Base-by-base conservation (phyloP, 768 basidiomycete species). In the Pisolithus microcarpus region DNA sequence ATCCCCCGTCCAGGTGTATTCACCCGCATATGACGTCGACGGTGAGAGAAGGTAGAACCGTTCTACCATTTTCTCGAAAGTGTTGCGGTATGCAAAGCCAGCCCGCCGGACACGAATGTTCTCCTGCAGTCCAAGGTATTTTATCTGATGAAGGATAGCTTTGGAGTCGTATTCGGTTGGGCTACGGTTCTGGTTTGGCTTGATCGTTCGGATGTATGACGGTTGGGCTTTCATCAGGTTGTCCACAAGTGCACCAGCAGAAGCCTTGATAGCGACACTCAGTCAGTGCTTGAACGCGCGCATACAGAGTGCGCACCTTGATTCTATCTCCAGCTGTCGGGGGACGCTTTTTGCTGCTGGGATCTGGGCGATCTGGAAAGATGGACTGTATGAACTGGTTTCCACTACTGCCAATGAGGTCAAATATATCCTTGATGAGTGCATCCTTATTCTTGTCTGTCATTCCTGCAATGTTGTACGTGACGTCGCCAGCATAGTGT, bases 361-460 rank as follows among this genome's bases (percentile, higher is more conserved):
- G 91, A 64, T 99, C 96, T 1, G 92, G 89, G 13, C 93, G 82
- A 58, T 98, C 95, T 1, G 90, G 87, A 76, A 99, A 99, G 4
- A 99, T 66, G 0, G 74, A 74, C 62, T 93, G 91, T 53, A 99
- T 62, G 76, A 98, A 99, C 42, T 77, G 71, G 62, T 97, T 94
- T 13, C 78, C 74, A 57, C 89, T 91, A 40, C 75, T 72, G 6
- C 81, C 87, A 50, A 98, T 75, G 40, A 98, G 78, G 60, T 99
- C 95, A 50, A 98, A 75, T 16, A 98, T 72, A 64, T 98, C 96
- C 67, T 97, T 98, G 69, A 93, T 78, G 47, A 99, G 76, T 1
- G 91, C 82, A 62, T 99, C 96, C 77, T 99, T 99, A 76, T 99
- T 99, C 79, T 99, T 99, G 71, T 99, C 96, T 15, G 96, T 98